Evolutionary conservation across 2,329 filamentous ascomycete species (phyloP), one percentile per base, ranked within the genome.

Genomic region (Teratosphaeria viscida): DNA sequence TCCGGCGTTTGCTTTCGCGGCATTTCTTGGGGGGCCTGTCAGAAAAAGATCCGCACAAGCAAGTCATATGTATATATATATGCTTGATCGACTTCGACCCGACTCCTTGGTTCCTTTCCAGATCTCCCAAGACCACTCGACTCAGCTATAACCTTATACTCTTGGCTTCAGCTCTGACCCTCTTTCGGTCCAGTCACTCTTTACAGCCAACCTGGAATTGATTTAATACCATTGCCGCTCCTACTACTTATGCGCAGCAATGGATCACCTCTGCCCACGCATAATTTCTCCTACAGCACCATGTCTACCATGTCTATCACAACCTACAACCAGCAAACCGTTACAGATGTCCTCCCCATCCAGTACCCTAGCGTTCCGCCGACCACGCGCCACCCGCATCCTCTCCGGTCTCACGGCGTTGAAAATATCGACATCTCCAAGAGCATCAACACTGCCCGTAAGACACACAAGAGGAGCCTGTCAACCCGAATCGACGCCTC

Each of bases 261-360:
- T 70, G 68, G 68, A 70, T 56, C 68, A 70, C 55, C 66, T 70
- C 27, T 70, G 68, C 62, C 68, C 68, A 43, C 61, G 67, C 32
- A 60, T 65, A 16, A 65, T 64, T 6, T 68, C 67, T 52, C 67
- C 68, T 16, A 58, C 64, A 27, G 66, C 67, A 58, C 67, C 68
- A 52, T 70, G 68, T 64, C 61, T 70, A 47, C 64, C 66, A 60
- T 70, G 68, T 59, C 67, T 70, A 43, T 68, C 67, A 19, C 59
- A 55, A 57, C 26, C 59, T 47, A 56, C 56, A n/a, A 49, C 5
- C n/a, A 49, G 43, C 43, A 49, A 10, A 19, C 16, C 43, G 8
- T 19, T 23, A 23, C 43, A 49, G 19, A 19, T 49, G n/a, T 43
- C 53, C 34, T 27, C 11, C 32, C n/a, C 54, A 49, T 53, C 55